Conservation (phyloP, 805 yeast species). For the Cyberlindnera maritima region DNA sequence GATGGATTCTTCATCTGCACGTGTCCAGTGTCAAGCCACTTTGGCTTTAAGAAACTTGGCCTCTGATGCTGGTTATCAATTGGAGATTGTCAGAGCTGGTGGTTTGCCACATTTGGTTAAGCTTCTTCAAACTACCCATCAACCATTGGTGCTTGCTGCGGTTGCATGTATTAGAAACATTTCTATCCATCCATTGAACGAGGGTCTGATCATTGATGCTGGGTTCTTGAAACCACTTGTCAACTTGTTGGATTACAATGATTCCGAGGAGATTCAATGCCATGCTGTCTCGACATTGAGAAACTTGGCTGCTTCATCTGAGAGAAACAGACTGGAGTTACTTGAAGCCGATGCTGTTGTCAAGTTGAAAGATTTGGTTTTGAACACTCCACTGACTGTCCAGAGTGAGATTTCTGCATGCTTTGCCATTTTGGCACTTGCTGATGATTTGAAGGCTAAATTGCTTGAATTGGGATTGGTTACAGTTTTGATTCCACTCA, state of each 20-base stretch:
- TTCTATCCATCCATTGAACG: conserved; percentile 94
- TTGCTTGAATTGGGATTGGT: conserved; percentile 80
- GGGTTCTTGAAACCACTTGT: conserved; percentile 94
- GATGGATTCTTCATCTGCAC: conserved; percentile 90
- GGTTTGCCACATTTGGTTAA: conserved; percentile 94
- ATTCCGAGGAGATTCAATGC: conserved; percentile 95
- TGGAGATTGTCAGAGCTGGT: conserved; percentile 92
- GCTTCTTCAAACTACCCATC: conserved; percentile 82
- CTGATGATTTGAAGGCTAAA: conserved; percentile 88
- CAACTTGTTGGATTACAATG: conserved; percentile 74
- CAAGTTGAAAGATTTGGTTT: conserved; percentile 84
- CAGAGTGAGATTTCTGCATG: conserved; percentile 97
- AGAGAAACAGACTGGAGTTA: conserved; percentile 86
- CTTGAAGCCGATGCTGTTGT: conserved; percentile 94
- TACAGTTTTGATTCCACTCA: conserved; percentile 87
- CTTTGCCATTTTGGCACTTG: conserved; percentile 92
- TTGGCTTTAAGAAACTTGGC: conserved; percentile 94
- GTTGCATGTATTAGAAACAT: conserved; percentile 98
- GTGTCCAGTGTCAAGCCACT: conserved; percentile 98
- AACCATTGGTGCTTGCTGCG: conserved; percentile 90
- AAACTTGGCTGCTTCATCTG: conserved; percentile 93
- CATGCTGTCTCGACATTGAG: conserved; percentile 96
- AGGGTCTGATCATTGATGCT: conserved; percentile 92
- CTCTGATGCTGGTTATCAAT: conserved; percentile 91
- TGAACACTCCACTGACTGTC: conserved; percentile 83